Percentiles rank a stretch among this genome's conserved stretches.
These are phyloP conservation scores for Plasmodium coatneyi DNA, from an alignment of 169 alveolate genomes.

Conservation along the genomic window DNA sequence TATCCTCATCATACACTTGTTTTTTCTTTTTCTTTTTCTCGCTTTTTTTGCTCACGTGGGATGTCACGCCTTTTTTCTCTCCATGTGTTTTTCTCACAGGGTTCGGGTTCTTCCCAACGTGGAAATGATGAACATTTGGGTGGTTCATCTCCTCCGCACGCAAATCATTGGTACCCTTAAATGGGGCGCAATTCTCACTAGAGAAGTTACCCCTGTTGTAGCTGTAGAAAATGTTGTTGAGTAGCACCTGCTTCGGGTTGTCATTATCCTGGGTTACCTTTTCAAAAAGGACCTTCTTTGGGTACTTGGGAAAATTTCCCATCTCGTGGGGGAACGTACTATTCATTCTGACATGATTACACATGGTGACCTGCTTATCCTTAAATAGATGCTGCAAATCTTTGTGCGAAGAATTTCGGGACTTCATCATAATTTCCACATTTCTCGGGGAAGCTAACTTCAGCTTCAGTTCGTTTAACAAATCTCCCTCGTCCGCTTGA, in stretches of 20 bases:
- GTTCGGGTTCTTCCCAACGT: not conserved
- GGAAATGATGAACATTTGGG: not conserved
- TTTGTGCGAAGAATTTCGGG: not conserved
- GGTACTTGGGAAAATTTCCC: not conserved
- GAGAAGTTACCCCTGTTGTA: not conserved
- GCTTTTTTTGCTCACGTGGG: not conserved
- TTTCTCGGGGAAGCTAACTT: not conserved
- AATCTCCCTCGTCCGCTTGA: not conserved
- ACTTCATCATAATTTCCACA: not conserved
- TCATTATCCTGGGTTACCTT: not conserved
- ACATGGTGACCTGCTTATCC: not conserved
- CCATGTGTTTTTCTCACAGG: not conserved
- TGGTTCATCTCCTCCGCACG: not conserved
- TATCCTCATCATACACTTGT: not conserved
- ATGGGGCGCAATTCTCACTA: not conserved
- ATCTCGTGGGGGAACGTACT: not conserved
- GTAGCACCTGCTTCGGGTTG: not conserved
- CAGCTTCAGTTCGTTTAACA: not conserved
- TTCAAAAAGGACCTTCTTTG: not conserved
- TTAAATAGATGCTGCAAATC: not conserved
- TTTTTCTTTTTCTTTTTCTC: slow-evolving; percentile 12
- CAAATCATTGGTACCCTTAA: not conserved
- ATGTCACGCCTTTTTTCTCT: not conserved
- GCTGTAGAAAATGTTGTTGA: not conserved
- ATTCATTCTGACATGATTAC: not conserved